phyloP scores from a whole-genome alignment of 371 early-diverging fungal genomes.

The Rhizopus microsporus region DNA sequence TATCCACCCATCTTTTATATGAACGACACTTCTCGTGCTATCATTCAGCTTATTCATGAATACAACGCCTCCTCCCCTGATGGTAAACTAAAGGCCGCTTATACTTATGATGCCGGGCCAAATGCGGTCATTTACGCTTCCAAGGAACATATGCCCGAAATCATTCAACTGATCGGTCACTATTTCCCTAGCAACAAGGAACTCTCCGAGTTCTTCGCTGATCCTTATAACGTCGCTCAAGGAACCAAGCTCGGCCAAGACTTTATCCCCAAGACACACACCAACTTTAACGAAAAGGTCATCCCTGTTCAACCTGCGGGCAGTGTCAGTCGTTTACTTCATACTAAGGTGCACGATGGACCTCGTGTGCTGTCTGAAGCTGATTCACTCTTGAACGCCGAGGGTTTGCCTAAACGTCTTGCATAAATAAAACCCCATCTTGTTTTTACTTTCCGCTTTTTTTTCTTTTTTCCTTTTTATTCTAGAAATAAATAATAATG shows the following conservation, averaged over 20 bases:
- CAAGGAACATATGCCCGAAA: slow-evolving; percentile 76
- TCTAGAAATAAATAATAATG: slow-evolving; percentile 8
- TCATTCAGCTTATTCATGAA: slow-evolving; percentile 83
- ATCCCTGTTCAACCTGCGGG: slow-evolving; percentile 70
- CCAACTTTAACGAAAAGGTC: slow-evolving; percentile 54
- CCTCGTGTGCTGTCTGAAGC: slow-evolving; percentile 73
- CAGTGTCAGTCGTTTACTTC: slow-evolving; percentile 84
- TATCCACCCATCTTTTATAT: slow-evolving; percentile 95
- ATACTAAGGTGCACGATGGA: slow-evolving; percentile 91
- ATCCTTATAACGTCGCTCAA: slow-evolving; percentile 59
- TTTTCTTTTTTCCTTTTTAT: not conserved
- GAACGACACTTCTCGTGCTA: slow-evolving; percentile 90
- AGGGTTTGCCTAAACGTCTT: slow-evolving; percentile 56
- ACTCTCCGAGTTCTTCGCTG: slow-evolving; percentile 57
- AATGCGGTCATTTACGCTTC: slow-evolving; percentile 96
- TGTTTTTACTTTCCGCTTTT: not conserved
- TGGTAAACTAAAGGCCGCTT: slow-evolving; percentile 71
- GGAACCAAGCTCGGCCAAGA: slow-evolving; percentile 35
- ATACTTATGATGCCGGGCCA: slow-evolving; percentile 98
- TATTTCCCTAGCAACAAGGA: slow-evolving; percentile 75
- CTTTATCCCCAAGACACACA: slow-evolving; percentile 47
- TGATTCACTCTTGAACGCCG: slow-evolving; percentile 62
- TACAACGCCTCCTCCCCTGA: slow-evolving; percentile 76
- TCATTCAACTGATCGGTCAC: slow-evolving; percentile 78
- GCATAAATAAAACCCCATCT: slow-evolving; percentile 17